Evolutionary conservation across 2,329 filamentous ascomycete genomes (phyloP).

Genomic region (Peltaster fructicola): DNA sequence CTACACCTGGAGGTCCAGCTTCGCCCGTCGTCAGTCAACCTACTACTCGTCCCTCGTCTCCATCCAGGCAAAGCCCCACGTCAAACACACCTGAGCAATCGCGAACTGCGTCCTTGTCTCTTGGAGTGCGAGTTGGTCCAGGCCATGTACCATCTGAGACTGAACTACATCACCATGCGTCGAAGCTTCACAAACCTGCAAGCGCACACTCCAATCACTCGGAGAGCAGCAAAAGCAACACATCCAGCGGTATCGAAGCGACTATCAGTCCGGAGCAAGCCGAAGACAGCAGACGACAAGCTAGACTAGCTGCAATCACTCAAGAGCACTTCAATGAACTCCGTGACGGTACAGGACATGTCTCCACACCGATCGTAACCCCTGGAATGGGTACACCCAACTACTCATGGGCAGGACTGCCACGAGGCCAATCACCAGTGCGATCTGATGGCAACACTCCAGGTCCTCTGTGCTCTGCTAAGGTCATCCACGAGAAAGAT

Average conservation of each 20-base stretch:
- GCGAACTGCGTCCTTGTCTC: slow-evolving; percentile 10
- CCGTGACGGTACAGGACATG: slow-evolving; percentile 12
- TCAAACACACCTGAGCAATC: slow-evolving; percentile 6
- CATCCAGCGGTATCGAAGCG: too few species aligned
- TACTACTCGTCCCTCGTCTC: slow-evolving; percentile 16
- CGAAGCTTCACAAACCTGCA: too few species aligned
- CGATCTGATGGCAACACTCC: too few species aligned
- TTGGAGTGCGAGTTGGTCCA: slow-evolving; percentile 15
- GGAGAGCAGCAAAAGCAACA: too few species aligned
- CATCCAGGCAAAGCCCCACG: slow-evolving; percentile 11
- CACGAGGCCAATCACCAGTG: too few species aligned
- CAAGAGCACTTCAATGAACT: slow-evolving; percentile 13
- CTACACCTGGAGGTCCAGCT: slow-evolving; percentile 15
- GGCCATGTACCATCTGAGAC: too few species aligned
- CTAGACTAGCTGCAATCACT: slow-evolving; percentile 9
- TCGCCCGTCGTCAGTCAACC: slow-evolving; percentile 15
- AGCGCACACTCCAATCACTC: too few species aligned
- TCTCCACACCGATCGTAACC: slow-evolving; percentile 5
- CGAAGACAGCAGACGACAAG: slow-evolving; percentile 13
- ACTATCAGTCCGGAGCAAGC: slow-evolving; percentile 16
- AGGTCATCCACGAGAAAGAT: slow-evolving; percentile 42
- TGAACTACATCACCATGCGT: too few species aligned
- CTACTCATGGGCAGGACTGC: slow-evolving; percentile 7
- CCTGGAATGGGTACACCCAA: slow-evolving; percentile 5
- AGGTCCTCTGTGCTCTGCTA: slow-evolving; percentile 34